Percentiles rank a stretch among this genome's conserved stretches.
These are phyloP conservation scores for Cordyceps pruinosa DNA, from an alignment of 2,329 filamentous ascomycete genomes.

Conservation along the genomic window DNA sequence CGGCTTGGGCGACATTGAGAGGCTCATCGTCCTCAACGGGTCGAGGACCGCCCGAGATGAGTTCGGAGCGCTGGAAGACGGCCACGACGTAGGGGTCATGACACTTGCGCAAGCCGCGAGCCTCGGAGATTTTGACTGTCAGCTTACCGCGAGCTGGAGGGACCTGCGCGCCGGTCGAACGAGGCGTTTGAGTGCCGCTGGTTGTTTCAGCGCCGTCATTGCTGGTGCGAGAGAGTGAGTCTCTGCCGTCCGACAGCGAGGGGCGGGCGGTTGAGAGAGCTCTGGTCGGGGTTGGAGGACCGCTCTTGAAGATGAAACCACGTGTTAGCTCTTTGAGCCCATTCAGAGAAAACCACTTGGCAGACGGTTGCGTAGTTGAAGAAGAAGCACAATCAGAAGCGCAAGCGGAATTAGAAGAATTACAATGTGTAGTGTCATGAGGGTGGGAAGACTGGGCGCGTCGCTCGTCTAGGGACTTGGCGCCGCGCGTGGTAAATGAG, in stretches of 20 bases:
- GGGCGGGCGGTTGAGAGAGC: conserved; percentile 63
- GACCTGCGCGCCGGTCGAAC: conserved; percentile 51
- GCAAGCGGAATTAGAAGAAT: conserved; percentile 38
- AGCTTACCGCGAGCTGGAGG: conserved; percentile 78
- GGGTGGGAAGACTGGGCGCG: conserved; percentile 1
- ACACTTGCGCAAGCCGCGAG: conserved; percentile 71
- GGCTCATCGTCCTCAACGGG: conserved; percentile 55
- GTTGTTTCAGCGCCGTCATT: conserved; percentile 37
- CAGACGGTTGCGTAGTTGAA: conserved; percentile 32
- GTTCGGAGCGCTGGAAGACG: conserved; percentile 93
- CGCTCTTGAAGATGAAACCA: conserved; percentile 71
- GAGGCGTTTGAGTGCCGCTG: conserved; percentile 48
- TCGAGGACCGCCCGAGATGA: conserved; percentile 82
- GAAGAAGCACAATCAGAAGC: conserved; percentile 32
- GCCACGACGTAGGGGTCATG: conserved; percentile 92
- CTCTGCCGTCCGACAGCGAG: conserved; percentile 40
- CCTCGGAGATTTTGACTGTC: conserved; percentile 81
- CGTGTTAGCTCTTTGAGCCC: conserved; percentile 84
- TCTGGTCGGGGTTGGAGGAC: conserved; percentile 81
- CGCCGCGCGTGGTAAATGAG: conserved; percentile 5
- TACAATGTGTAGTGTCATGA: conserved; percentile 32
- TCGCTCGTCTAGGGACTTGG: conserved; percentile 9
- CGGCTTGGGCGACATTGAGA: conserved; percentile 39
- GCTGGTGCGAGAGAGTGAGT: conserved; percentile 31
- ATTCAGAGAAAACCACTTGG: conserved; percentile 57